Evolutionary conservation across 495 filamentous ascomycete species (phyloP), one percentile per base, ranked within the genome.

Genomic region (Xylaria telfairii): DNA sequence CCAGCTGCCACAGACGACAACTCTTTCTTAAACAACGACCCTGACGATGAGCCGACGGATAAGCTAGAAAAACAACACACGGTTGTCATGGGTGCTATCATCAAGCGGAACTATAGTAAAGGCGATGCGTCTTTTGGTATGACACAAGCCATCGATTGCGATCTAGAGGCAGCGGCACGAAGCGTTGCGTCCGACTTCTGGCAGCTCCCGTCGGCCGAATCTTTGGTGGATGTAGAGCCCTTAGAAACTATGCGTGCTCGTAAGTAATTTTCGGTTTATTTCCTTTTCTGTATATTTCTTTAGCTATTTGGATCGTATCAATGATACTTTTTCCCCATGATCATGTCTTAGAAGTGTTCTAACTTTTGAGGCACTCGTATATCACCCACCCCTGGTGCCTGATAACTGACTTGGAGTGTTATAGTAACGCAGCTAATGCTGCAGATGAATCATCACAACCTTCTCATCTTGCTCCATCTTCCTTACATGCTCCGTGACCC

Each of bases 391-490:
- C 37, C 8, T 37, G 9, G 21, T 5, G 10, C 21, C 13, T 1
- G 32, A 54, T 24, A 39, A 41, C 64, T 66, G 34, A 66, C 34
- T 30, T n/a, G 8, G 3, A 66, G n/a, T 54, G 17, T 32, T 66
- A 10, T 49, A 66, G 72, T 81, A 41, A 65, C 66, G 8, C 81
- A 75, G 15, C 49, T 82, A 41, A 76, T 83, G 74, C 68, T 77
- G 13, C 85, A 88, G 65, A 81, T 87, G 68, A 82, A 85, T 71
- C 83, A 82, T 57, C 78, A 80, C 73, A 78, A 83, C 65, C 76
- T 85, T 5, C 73, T 80, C 47, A 79, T 81, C 53, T 76, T 85
- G 4, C 72, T 83, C 0, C 84, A 86, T 69, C 78, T 86, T 17
- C 84, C 84, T 4, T 85, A 81, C 68, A 83, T 85, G 81, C 75